Base-by-base conservation (phyloP, 352 stramenopile species). In the Phytophthora brassicae region DNA sequence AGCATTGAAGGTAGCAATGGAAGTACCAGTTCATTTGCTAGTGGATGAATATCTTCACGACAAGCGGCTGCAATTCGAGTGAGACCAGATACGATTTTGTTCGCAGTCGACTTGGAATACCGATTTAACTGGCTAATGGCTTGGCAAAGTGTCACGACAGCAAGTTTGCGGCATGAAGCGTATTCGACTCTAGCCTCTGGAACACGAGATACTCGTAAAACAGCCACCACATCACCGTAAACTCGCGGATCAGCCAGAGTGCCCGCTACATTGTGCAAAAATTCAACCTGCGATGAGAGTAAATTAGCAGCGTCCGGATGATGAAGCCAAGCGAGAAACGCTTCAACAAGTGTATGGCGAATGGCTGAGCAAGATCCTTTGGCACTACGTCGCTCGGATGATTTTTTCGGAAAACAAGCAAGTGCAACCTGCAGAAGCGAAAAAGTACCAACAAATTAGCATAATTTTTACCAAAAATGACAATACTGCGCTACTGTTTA, bases 31-130 rank as follows among this genome's bases (percentile, higher is more conserved):
- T 84, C 76, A 54, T 86, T 76, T 13, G 79, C 76, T 12, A 76
- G 54, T 7, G 68, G 66, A 4, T 72, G 58, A 33, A 88, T 68
- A 14, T 75, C 71, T 20, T 64, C 24, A 3, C 62, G 60, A 60
- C 76, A 84, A 0, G 74, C 74, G 24, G 64, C 68, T 41, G 76
- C 76, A 29, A 86, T 52, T 24, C 79, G 74, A 31, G 73, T 84
- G 31, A 88, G 74, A 17, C 75, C 77, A 6, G 67, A 70, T 3
- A 90, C 60, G 26, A 92, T 87, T 11, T 78, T 69, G 19, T 74
- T 84, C 2, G 71, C 67, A 17, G 81, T 72, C 3, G 88, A 83
- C 73, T 93, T 90, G 39, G 84, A 86, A 70, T 93, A 93, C 14
- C 81, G 75, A 44, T 84, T 70, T 6, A 93, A 58, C 61, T 91